Percentiles rank a stretch among this genome's conserved stretches.
Evolutionary conservation across 2,329 filamentous ascomycete genomes (phyloP).

Genomic region (Hypoxylon sp.): DNA sequence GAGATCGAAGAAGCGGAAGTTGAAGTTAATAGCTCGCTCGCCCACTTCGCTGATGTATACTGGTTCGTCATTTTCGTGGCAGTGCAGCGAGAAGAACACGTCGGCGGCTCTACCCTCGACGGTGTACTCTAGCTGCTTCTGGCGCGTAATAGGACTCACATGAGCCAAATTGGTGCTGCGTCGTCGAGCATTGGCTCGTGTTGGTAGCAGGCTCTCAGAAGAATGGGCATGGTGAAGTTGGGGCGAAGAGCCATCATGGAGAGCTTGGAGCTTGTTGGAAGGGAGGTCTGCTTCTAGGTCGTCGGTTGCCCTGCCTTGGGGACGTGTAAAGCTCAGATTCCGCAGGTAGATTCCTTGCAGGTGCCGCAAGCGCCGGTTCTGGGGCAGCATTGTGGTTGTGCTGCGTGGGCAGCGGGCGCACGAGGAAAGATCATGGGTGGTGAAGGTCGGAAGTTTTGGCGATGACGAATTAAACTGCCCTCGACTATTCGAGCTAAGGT

Average conservation of each 20-base stretch:
- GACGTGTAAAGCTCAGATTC: slow-evolving; percentile 79
- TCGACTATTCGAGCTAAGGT: slow-evolving; percentile 4
- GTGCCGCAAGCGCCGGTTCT: slow-evolving; percentile 91
- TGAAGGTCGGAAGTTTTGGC: slow-evolving; percentile 23
- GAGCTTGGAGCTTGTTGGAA: slow-evolving; percentile 72
- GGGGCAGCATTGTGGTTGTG: slow-evolving; percentile 62
- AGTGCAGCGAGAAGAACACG: slow-evolving; percentile 88
- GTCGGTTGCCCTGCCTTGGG: slow-evolving; percentile 75
- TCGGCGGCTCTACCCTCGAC: slow-evolving; percentile 82
- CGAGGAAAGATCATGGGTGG: slow-evolving; percentile 40
- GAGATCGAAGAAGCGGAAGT: slow-evolving; percentile 87
- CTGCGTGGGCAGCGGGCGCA: slow-evolving; percentile 50
- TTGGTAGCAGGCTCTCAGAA: slow-evolving; percentile 63
- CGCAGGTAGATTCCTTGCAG: slow-evolving; percentile 88
- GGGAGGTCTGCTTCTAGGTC: slow-evolving; percentile 82
- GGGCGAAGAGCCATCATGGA: slow-evolving; percentile 59
- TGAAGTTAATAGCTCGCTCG: slow-evolving; percentile 88
- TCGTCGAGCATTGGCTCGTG: slow-evolving; percentile 55
- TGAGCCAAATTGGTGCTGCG: slow-evolving; percentile 65
- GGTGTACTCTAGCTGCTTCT: slow-evolving; percentile 81
- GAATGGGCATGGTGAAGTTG: slow-evolving; percentile 69
- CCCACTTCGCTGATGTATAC: slow-evolving; percentile 91
- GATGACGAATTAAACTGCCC: slow-evolving; percentile 31
- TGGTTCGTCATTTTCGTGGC: slow-evolving; percentile 73
- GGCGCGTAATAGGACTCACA: slow-evolving; percentile 65